Base-by-base conservation (phyloP, 805 yeast species). In the Myxozyma vanderwaltii region DNA sequence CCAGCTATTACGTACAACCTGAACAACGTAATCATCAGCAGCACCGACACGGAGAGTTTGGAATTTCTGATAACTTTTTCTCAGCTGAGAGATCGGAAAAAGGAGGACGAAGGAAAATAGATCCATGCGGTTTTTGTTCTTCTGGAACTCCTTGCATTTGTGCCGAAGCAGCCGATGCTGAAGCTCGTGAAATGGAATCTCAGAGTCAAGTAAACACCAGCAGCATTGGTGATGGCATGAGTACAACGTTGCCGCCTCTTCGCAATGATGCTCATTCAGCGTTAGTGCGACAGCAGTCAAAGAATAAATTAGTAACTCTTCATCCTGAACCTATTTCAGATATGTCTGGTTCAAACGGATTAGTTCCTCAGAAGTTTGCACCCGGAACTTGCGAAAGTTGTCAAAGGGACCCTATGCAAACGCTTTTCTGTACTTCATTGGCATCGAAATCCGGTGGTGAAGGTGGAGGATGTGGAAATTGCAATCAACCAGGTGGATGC, bases 141-240 rank as follows among this genome's bases (percentile, higher is more conserved):
- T 96, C 89, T 66, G 94, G 85, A 66, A 85, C 96, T 0, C 91
- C 96, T 1, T 92, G 98, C 74, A 88, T 92, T 1, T 92, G 97
- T 71, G 82, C 92, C 27, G 97, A 90, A 66, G 88, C 83, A 17
- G 82, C 81, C 8, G 48, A 55, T 24, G 74, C 73, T 15, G 69
- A 68, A 52, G 61, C 68, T 8, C 47, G 56, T 21, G 43, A 36
- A 40, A 53, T 46, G 59, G 56, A 52, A n/a, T 15, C 7, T n/a
- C 58, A 45, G 65, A 40, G 44, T 23, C 51, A 35, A 24, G 31
- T 45, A 48, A 38, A 19, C 54, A 29, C 8, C 26, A 51, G 46
- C n/a, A 54, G 36, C n/a, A 29, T 33, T 24, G 49, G 44, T 45
- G 61, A 55, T n/a, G 56, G 53, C 23, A 45, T 61, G 52, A 36